Evolutionary conservation across 2,329 filamentous ascomycete species (phyloP).

Genomic region (Arthrobotrys conoides): DNA sequence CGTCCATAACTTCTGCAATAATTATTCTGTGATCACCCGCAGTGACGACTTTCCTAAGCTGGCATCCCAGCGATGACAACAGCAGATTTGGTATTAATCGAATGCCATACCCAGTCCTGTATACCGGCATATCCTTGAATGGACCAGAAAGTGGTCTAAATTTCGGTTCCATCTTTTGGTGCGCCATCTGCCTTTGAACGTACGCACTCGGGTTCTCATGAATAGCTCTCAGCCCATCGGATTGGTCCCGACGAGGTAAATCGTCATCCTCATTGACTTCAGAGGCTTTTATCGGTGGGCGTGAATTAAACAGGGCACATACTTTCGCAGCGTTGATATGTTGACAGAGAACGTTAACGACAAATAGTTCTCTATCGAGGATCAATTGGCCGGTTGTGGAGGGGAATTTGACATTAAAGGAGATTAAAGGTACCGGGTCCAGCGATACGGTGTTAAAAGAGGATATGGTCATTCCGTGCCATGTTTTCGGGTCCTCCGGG

Average conservation of each 20-base stretch:
- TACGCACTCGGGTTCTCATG: constrained; percentile 3
- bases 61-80: constrained; percentile 42
- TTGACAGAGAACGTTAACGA: constrained; percentile 54
- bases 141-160: constrained; percentile 39
- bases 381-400: constrained; percentile 59
- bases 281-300: constrained; percentile 18
- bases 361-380: constrained; percentile 51
- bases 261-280: background rate
- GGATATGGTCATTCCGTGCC: constrained; percentile 64
- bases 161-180: constrained; percentile 46
- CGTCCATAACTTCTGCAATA: constrained; percentile 56
- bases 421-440: constrained; percentile 62
- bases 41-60: constrained; percentile 45
- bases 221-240: constrained; percentile 23
- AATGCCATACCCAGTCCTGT: constrained; percentile 46
- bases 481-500: constrained; percentile 48
- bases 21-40: constrained; percentile 50
- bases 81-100: constrained; percentile 53
- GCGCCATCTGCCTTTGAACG: constrained; percentile 13
- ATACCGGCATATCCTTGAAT: constrained; percentile 52
- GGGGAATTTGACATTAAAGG: constrained; percentile 64
- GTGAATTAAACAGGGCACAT: constrained; percentile 37
- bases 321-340: constrained; percentile 48
- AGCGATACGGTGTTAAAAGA: constrained; percentile 64
- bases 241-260: background rate